Percentiles rank a stretch among this genome's conserved stretches.
Conservation (phyloP, 2,329 filamentous ascomycete genomes). For the Fusarium chlamydosporum region DNA sequence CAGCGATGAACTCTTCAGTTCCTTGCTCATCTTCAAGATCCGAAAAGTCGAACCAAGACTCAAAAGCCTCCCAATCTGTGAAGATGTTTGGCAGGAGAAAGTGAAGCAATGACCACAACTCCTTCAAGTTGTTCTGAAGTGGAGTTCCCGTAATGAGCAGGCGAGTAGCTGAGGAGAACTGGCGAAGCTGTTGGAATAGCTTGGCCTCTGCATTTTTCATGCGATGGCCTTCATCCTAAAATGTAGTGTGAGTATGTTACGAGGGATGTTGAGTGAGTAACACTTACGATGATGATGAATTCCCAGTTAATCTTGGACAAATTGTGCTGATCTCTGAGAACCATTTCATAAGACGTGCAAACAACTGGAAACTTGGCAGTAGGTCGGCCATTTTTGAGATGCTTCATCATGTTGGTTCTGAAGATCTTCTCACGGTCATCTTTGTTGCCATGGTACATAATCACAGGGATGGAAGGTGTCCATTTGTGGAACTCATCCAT, state of each 20-base stretch:
- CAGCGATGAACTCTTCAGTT: constrained; percentile 82
- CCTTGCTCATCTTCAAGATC: constrained; percentile 87
- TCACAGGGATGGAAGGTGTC: constrained; percentile 88
- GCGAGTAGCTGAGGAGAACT: constrained; percentile 90
- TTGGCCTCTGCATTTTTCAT: constrained; percentile 98
- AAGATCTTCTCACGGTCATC: constrained; percentile 83
- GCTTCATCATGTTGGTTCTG: constrained; percentile 75
- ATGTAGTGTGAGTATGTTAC: constrained; percentile 38
- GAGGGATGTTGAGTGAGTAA: rapidly evolving
- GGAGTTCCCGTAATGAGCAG: constrained; percentile 95
- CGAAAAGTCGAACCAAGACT: constrained; percentile 97
- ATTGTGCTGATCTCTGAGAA: constrained; percentile 87
- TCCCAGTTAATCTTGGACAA: constrained; percentile 92
- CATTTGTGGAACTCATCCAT: constrained; percentile 92
- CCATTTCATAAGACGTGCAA: constrained; percentile 96
- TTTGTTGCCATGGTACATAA: constrained; percentile 91
- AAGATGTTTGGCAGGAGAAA: constrained; percentile 95
- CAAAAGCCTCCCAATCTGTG: constrained; percentile 91
- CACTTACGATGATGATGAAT: constrained; percentile 89
- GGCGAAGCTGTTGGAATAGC: constrained; percentile 88
- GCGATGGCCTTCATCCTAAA: constrained; percentile 90
- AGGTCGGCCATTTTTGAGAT: constrained; percentile 73
- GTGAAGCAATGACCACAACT: constrained; percentile 94
- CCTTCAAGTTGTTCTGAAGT: constrained; percentile 93
- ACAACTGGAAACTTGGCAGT: constrained; percentile 86